A percentile compares a stretch with the other conserved stretches of the same genome.
phyloP scores from a whole-genome alignment of 2,329 filamentous ascomycete species.

The Cryphonectria japonica region DNA sequence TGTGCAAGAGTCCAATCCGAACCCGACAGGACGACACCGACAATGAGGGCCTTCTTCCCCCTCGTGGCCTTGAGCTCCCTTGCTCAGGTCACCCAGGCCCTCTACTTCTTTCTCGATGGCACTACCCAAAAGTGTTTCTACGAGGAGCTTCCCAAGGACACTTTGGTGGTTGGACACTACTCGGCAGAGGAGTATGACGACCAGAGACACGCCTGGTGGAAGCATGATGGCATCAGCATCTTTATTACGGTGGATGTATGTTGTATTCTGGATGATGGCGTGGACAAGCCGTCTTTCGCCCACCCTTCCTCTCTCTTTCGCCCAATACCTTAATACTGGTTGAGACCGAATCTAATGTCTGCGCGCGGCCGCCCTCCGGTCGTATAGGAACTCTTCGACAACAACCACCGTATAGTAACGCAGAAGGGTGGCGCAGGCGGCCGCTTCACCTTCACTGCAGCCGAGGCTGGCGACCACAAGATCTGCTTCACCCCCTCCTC shows the following conservation, averaged over 20 bases:
- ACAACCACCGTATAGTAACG: constrained; percentile 93
- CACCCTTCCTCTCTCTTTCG: background rate
- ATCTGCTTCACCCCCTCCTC: constrained; percentile 91
- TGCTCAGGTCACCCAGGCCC: constrained; percentile 81
- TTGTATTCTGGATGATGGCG: constrained; percentile 46
- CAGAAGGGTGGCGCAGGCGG: constrained; percentile 77
- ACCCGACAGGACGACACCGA: constrained; percentile 29
- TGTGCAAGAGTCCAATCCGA: background rate
- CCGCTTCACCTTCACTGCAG: constrained; percentile 93
- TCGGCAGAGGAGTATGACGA: constrained; percentile 83
- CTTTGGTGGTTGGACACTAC: constrained; percentile 92
- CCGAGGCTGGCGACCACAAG: constrained; percentile 92
- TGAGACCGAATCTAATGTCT: constrained; percentile 15
- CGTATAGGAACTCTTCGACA: constrained; percentile 84
- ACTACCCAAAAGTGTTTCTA: constrained; percentile 91
- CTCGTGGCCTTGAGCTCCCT: constrained; percentile 67
- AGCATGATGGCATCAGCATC: constrained; percentile 78
- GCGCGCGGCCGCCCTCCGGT: too few species aligned
- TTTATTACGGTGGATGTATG: constrained; percentile 86
- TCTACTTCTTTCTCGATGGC: constrained; percentile 96
- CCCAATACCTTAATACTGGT: background rate
- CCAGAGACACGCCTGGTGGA: constrained; percentile 66
- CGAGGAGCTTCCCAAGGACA: constrained; percentile 97
- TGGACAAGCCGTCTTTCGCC: background rate
- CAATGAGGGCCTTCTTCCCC: constrained; percentile 65